A percentile compares a stretch with the other conserved stretches of the same genome.
These are phyloP conservation scores for Bipolaris bicolor DNA, from an alignment of 2,329 filamentous ascomycete genomes.

Conservation along the genomic window DNA sequence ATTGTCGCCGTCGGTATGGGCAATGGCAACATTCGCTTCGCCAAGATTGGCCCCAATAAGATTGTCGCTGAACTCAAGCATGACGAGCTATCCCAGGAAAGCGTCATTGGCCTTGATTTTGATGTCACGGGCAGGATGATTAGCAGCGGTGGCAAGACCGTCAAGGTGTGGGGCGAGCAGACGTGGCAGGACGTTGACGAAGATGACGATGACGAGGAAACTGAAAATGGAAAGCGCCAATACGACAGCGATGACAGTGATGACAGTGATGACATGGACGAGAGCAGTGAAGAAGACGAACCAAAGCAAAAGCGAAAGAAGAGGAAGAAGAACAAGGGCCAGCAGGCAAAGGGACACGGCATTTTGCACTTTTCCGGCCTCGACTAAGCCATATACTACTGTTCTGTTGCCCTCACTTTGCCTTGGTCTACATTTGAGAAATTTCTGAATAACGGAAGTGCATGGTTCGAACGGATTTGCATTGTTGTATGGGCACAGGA, in stretches of 20 bases:
- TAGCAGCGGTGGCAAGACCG: conserved; percentile 80
- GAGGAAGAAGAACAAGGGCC: conserved; percentile 50
- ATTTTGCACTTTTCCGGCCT: conserved; percentile 47
- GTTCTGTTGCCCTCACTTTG: background rate
- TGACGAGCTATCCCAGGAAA: conserved; percentile 75
- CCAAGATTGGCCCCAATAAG: conserved; percentile 75
- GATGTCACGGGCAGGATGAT: conserved; percentile 87
- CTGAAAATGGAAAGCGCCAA: conserved; percentile 51
- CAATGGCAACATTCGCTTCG: conserved; percentile 78
- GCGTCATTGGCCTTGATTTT: conserved; percentile 80
- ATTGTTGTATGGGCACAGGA: background rate
- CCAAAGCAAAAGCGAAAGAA: conserved; percentile 51
- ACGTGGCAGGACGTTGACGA: conserved; percentile 58
- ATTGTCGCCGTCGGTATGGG: conserved; percentile 81
- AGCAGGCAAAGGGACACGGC: conserved; percentile 41
- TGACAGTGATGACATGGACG: conserved; percentile 50
- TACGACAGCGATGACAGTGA: conserved; percentile 24
- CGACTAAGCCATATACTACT: conserved; percentile 21
- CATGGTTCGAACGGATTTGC: background rate
- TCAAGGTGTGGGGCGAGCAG: conserved; percentile 89
- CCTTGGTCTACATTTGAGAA: background rate
- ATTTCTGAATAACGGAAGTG: background rate
- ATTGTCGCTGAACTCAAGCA: conserved; percentile 73
- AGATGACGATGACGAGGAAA: conserved; percentile 45
- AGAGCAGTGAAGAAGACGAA: conserved; percentile 55